phyloP scores from a whole-genome alignment of 176 grass and related monocot species.

The bread wheat (Triticum aestivum) region IWGSC_CS_RefSeq_v2.1 NC_057797.1:212156822-212157321 shows the following conservation, averaged over 20 bases:
- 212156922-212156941: slow-evolving; percentile 55
- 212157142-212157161: slow-evolving; percentile 16
- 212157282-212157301: no score
- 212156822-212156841: slow-evolving; percentile 79
- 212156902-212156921: slow-evolving; percentile 47
- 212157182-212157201: not conserved
- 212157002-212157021: slow-evolving; percentile 40
- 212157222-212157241: not conserved
- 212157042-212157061: not conserved
- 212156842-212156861: slow-evolving; percentile 82
- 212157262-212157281: no score
- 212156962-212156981: slow-evolving; percentile 29
- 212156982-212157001: slow-evolving; percentile 34
- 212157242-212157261: no score
- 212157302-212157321: no score
- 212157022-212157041: slow-evolving; percentile 34
- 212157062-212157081: slow-evolving; percentile 52
- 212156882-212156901: slow-evolving; percentile 43
- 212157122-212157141: slow-evolving; percentile 14
- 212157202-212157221: not conserved
- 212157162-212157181: slow-evolving; percentile 8
- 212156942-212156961: slow-evolving; percentile 5
- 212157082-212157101: slow-evolving; percentile 38
- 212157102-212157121: slow-evolving; percentile 36
- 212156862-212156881: slow-evolving; percentile 41